phyloP scores from a whole-genome alignment of 805 yeast genomes.

The Pichia nanzhaoensis region DNA sequence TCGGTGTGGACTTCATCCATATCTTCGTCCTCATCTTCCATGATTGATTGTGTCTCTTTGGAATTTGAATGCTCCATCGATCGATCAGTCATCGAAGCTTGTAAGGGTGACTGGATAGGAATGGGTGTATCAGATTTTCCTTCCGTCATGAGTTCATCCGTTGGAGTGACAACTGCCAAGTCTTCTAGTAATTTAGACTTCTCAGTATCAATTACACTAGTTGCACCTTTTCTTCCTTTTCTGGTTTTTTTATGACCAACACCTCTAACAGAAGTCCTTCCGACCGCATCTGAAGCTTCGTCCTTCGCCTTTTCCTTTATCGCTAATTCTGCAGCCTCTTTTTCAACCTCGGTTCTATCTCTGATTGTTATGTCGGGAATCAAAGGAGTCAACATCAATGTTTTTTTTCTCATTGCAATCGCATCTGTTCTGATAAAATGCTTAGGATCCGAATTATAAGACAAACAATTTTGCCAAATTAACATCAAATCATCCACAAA shows the following conservation, averaged over 20 bases:
- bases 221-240: conserved; percentile 34
- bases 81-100: not conserved
- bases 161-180: not conserved
- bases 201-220: conserved; percentile 21
- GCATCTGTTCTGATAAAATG: conserved; percentile 91
- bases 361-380: conserved; percentile 85
- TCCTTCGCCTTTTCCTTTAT: conserved; percentile 31
- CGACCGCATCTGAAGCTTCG: conserved; percentile 21
- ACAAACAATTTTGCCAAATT: conserved; percentile 91
- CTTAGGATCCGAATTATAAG: conserved; percentile 90
- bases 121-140: not conserved
- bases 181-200: not conserved
- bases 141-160: not conserved
- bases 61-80: not conserved
- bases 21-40: conserved; percentile 4
- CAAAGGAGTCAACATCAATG: conserved; percentile 65
- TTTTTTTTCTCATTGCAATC: conserved; percentile 89
- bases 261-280: conserved; percentile 29
- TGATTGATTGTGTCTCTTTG: not conserved
- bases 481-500: conserved; percentile 94
- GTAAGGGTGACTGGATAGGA: not conserved
- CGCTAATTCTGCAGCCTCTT: conserved; percentile 43
- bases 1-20: no score
- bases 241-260: conserved; percentile 29
- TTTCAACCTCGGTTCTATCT: conserved; percentile 65